phyloP scores from a whole-genome alignment of 2,329 filamentous ascomycete genomes.

The Phaeosphaeria sp. region DNA sequence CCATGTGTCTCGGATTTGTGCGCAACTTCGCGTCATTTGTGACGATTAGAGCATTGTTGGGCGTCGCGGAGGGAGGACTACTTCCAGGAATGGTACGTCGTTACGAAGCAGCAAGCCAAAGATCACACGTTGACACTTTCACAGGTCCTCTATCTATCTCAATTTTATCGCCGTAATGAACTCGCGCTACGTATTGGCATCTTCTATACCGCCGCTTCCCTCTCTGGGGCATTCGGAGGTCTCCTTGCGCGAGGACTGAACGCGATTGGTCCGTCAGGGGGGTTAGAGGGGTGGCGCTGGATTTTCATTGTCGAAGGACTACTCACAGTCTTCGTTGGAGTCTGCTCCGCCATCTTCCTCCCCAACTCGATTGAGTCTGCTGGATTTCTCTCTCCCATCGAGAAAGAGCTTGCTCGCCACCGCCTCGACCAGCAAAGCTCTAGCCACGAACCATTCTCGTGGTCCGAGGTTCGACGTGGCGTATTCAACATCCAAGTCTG shows the following conservation, averaged over 20 bases:
- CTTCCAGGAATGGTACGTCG: slow-evolving; percentile 66
- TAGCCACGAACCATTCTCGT: slow-evolving; percentile 58
- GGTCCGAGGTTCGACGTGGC: slow-evolving; percentile 69
- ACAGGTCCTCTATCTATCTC: slow-evolving; percentile 64
- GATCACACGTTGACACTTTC: slow-evolving; percentile 1
- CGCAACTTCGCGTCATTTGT: slow-evolving; percentile 63
- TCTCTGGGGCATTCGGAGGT: slow-evolving; percentile 70
- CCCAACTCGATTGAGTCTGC: slow-evolving; percentile 64
- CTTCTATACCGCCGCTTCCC: slow-evolving; percentile 71
- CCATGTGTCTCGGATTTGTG: slow-evolving; percentile 64
- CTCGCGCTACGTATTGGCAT: slow-evolving; percentile 69
- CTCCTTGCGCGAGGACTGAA: slow-evolving; percentile 67
- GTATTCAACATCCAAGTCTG: slow-evolving; percentile 67
- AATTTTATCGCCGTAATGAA: slow-evolving; percentile 66
- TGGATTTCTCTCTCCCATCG: slow-evolving; percentile 59
- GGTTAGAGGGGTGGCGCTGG: slow-evolving; percentile 66
- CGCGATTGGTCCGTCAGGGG: slow-evolving; percentile 63
- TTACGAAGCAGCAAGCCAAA: not conserved
- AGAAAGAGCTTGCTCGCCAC: slow-evolving; percentile 58
- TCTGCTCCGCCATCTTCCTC: slow-evolving; percentile 60
- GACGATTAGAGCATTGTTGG: slow-evolving; percentile 66
- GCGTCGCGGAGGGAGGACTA: slow-evolving; percentile 68
- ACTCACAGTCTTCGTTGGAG: slow-evolving; percentile 59
- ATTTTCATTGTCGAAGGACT: slow-evolving; percentile 68
- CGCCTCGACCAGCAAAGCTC: slow-evolving; percentile 51